Base-by-base conservation (phyloP, 1,284 basidiomycete genomes). In the Sparassis latifolia region DNA sequence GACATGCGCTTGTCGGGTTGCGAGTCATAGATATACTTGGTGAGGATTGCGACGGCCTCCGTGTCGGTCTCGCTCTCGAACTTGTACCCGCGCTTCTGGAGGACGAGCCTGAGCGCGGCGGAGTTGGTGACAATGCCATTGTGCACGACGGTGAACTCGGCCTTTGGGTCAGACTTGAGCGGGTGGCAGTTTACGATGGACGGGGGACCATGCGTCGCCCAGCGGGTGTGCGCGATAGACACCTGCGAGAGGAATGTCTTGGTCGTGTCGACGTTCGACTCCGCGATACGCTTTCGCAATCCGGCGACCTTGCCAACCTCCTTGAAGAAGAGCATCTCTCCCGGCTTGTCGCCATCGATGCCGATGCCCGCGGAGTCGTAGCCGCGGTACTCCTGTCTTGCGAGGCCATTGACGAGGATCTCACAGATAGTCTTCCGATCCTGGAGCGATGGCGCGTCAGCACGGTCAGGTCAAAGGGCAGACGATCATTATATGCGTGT, bases 71-170 rank as follows among this genome's bases (percentile, higher is more conserved):
- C 97, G 47, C 90, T 91, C 71, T 90, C 86, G 66, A 99, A 99
- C 58, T 78, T 81, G 80, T 90, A 98, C 38, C 97, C 97, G 53
- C 94, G 85, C 76, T 98, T 98, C 71, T 94, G 89, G 53, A 99
- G 82, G 48, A 99, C 93, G 61, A 92, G 82, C 60, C 90, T 84
- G 63, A 99, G 86, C 63, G 96, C 96, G 52, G 75, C 73, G 62
- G 78, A 86, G 78, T 98, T 98, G 71, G 97, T 99, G 63, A 99
- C 96, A 68, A 99, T 99, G 69, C 97, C 97, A 65, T 99, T 99
- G 80, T 99, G 97, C 42, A 99, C 95, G 61, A 99, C 77, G 53
- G 85, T 84, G 74, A 99, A 99, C 66, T 98, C 94, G 55, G 76
- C 74, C 51, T 70, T 79, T 35, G 81, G 75, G 67, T 97, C 94